phyloP scores from a whole-genome alignment of 768 basidiomycete genomes.

The Artomyces pyxidatus region DNA sequence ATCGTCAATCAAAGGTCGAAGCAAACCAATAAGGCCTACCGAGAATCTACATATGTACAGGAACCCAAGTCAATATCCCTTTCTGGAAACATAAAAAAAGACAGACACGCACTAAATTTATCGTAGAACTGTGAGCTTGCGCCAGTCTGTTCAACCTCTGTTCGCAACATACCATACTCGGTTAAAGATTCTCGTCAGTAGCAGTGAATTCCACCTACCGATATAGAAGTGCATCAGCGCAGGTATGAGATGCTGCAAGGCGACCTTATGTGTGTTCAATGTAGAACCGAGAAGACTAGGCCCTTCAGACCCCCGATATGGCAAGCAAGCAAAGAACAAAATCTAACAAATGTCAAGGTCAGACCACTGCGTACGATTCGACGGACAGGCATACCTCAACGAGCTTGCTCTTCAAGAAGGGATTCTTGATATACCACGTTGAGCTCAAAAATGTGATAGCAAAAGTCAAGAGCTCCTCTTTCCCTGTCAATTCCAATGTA shows the following conservation, averaged over 20 bases:
- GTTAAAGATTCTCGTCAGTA: no score
- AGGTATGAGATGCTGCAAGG: constrained; percentile 83
- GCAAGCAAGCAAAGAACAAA: constrained; percentile 64
- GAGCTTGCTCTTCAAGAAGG: constrained; percentile 93
- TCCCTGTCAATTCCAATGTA: constrained; percentile 77
- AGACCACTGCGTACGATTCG: not conserved
- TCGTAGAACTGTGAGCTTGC: constrained; percentile 98
- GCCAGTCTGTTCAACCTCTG: constrained; percentile 96
- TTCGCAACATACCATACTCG: constrained; percentile 4
- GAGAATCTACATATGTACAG: constrained; percentile 44
- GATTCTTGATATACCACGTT: constrained; percentile 98
- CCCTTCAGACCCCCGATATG: constrained; percentile 51
- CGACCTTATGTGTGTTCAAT: constrained; percentile 79
- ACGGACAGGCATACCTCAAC: constrained; percentile 58
- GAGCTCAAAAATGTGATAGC: constrained; percentile 86
- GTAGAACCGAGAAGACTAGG: constrained; percentile 71
- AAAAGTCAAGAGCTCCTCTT: constrained; percentile 81
- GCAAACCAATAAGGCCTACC: constrained; percentile 25
- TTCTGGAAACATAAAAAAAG: not conserved
- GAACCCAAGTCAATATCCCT: not conserved
- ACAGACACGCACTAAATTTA: constrained; percentile 74
- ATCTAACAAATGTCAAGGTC: constrained; percentile 35
- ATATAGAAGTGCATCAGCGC: constrained; percentile 93
- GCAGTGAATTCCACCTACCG: constrained; percentile 37
- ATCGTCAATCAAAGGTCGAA: not conserved